These are phyloP conservation scores for Tylopilus vinaceipallidus DNA, from an alignment of 768 basidiomycete genomes.

Conservation along the genomic window DNA sequence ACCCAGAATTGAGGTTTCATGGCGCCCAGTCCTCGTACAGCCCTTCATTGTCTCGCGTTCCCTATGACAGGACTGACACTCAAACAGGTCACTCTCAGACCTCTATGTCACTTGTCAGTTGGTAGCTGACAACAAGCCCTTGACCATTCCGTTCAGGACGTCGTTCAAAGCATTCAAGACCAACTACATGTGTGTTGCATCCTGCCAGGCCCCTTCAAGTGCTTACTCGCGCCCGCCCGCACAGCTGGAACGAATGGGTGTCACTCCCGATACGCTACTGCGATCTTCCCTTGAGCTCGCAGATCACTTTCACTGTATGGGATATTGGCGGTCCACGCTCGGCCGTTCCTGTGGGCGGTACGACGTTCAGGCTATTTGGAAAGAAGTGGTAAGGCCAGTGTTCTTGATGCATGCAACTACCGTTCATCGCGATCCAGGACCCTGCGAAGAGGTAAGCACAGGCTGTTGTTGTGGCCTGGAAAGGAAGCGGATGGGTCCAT, in stretches of 20 bases:
- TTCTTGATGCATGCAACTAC: not conserved
- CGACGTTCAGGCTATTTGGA: slow-evolving; percentile 87
- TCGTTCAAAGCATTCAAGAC: slow-evolving; percentile 91
- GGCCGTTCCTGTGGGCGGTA: slow-evolving; percentile 84
- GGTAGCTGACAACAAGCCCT: slow-evolving; percentile 87
- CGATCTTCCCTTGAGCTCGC: slow-evolving; percentile 85
- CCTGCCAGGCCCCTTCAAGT: not conserved
- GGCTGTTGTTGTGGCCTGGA: slow-evolving; percentile 80
- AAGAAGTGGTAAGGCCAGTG: slow-evolving; percentile 73
- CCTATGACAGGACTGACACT: slow-evolving; percentile 17
- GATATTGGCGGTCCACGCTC: slow-evolving; percentile 84
- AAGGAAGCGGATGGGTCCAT: slow-evolving; percentile 83
- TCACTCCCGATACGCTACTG: slow-evolving; percentile 90
- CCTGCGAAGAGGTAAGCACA: slow-evolving; percentile 86
- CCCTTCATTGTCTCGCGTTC: slow-evolving; percentile 8
- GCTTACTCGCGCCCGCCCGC: not conserved
- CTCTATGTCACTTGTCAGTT: slow-evolving; percentile 93
- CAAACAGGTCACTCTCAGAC: slow-evolving; percentile 78
- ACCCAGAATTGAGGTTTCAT: slow-evolving; percentile 79
- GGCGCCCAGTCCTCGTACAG: slow-evolving; percentile 76
- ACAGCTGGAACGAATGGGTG: slow-evolving; percentile 95
- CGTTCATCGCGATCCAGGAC: slow-evolving; percentile 52
- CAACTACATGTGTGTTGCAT: slow-evolving; percentile 59
- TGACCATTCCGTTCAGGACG: slow-evolving; percentile 90
- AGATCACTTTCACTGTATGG: slow-evolving; percentile 94